A percentile compares a stretch with the other conserved stretches of the same genome.
These are phyloP conservation scores for Colletotrichum falcatum DNA, from an alignment of 2,329 filamentous ascomycete genomes.

Conservation along the genomic window DNA sequence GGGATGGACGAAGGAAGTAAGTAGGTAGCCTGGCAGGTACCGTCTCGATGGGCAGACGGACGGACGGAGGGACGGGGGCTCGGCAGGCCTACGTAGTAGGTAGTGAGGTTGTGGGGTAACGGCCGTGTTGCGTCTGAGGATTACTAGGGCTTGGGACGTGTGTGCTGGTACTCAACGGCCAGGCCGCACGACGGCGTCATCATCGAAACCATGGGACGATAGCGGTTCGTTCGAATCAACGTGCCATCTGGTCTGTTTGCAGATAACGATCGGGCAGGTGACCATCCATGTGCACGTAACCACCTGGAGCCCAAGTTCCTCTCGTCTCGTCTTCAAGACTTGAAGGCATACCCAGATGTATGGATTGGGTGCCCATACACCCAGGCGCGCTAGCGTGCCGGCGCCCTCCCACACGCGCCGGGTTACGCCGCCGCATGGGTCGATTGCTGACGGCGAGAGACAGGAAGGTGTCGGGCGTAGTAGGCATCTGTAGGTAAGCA, in stretches of 20 bases:
- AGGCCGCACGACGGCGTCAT: conserved; percentile 35
- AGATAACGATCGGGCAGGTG: conserved; percentile 4
- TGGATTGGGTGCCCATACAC: conserved; percentile 5
- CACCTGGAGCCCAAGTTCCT: conserved; percentile 1
- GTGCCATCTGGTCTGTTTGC: conserved; percentile 38
- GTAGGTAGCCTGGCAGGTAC: too few species aligned
- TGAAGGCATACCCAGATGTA: conserved; percentile 29
- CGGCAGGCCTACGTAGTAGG: conserved; percentile 27
- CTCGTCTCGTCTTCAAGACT: conserved; percentile 7
- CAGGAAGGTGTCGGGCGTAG: conserved; percentile 27
- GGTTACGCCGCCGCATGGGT: neutral
- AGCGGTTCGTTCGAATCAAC: conserved; percentile 23
- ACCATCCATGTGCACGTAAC: conserved; percentile 6
- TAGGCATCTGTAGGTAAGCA: conserved; percentile 10
- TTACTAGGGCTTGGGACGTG: conserved; percentile 33
- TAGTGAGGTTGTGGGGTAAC: conserved; percentile 39
- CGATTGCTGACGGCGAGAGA: neutral
- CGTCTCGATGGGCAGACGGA: conserved; percentile 17
- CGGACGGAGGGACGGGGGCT: too few species aligned
- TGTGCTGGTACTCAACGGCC: conserved; percentile 30
- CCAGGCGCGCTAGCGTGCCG: conserved; percentile 5
- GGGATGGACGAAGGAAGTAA: conserved; percentile 33
- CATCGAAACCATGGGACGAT: conserved; percentile 39
- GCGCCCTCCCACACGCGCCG: neutral
- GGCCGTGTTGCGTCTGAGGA: conserved; percentile 13